Base-by-base conservation (phyloP, 1,284 basidiomycete genomes). In the Ceratobasidium sp. region DNA sequence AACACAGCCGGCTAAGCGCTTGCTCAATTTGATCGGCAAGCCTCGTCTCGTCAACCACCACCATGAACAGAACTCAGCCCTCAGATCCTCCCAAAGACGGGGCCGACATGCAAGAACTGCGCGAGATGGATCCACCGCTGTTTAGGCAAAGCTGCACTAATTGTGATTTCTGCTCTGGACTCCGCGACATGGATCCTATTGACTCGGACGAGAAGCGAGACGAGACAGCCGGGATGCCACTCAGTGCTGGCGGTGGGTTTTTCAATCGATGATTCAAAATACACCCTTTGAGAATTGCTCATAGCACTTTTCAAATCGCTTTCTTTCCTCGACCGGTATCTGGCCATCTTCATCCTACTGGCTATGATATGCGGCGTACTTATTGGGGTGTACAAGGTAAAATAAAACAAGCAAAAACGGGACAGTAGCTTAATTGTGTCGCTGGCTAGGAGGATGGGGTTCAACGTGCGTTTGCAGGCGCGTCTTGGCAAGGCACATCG, bases 311-410 rank as follows among this genome's bases (percentile, higher is more conserved):
- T 81, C 58, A 76, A 76, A 34, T 76, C 79, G 0, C 79, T 86
- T n/a, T 78, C 80, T 8, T 81, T 81, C 76, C 81, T 90, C 0
- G 92, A 94, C 79, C 85, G 89, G 16, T 83, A 93, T 0, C 83
- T 95, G 1, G 89, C 92, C 0, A 85, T 90, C 0, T 83, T 88
- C 57, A 90, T 96, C 64, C 81, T 96, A 1, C 48, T 92, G 3
- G 86, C 86, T 26, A 96, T 96, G 93, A 86, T 94, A 55, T 76
- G 91, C 23, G 93, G 93, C 0, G 88, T 94, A 6, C 78, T 94
- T 67, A 88, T 95, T 45, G 92, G 93, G 34, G 85, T 87, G 74
- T 92, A 78, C 52, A 71, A 71, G 53, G 74, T 73, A 18, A 14
- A 6, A 0, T 10, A 3, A 23, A 9, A 52, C 8, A 16, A 23